These are phyloP conservation scores for Acorus calamus DNA, from an alignment of 106 monocot genomes.

Conservation along the genomic window DNA sequence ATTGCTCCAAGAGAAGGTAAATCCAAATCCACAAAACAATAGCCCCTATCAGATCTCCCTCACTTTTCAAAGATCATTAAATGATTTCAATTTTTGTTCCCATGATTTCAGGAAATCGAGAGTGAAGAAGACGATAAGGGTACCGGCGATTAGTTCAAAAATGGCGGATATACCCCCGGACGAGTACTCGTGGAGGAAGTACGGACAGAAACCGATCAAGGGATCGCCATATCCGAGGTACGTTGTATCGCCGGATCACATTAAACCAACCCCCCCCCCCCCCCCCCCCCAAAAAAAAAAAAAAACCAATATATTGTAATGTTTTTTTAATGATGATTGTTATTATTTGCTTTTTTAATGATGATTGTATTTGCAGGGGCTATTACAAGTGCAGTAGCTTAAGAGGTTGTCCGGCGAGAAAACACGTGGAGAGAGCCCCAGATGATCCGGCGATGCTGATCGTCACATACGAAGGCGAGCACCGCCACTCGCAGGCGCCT, in stretches of 20 bases:
- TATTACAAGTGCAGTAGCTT: constrained; percentile 91
- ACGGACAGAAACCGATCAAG: constrained; percentile 43
- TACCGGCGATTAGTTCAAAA: constrained; percentile 35
- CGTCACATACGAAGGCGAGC: constrained; percentile 80
- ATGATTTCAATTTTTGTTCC: too few relatives aligned
- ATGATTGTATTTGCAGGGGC: constrained; percentile 24
- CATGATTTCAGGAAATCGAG: constrained; percentile 10
- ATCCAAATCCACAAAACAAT: too few relatives aligned
- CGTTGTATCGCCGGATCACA: too few relatives aligned
- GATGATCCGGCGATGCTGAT: constrained; percentile 76
- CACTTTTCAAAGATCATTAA: too few relatives aligned
- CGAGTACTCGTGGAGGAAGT: constrained; percentile 39
- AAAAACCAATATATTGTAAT: too few relatives aligned
- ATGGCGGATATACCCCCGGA: constrained; percentile 31
- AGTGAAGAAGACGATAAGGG: constrained; percentile 22
- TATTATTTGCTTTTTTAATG: not conserved
- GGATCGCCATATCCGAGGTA: constrained; percentile 31
- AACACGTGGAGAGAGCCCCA: constrained; percentile 72
- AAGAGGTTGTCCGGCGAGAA: constrained; percentile 75
- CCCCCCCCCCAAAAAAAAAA: too few relatives aligned
- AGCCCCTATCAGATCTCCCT: too few relatives aligned
- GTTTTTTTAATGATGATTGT: too few relatives aligned
- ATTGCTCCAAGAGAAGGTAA: constrained; percentile 83
- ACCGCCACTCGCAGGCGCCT: constrained; percentile 32
- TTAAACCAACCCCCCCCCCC: too few relatives aligned